Conservation (phyloP, 2,329 filamentous ascomycete genomes). For the Hypoxylon sp. region DNA sequence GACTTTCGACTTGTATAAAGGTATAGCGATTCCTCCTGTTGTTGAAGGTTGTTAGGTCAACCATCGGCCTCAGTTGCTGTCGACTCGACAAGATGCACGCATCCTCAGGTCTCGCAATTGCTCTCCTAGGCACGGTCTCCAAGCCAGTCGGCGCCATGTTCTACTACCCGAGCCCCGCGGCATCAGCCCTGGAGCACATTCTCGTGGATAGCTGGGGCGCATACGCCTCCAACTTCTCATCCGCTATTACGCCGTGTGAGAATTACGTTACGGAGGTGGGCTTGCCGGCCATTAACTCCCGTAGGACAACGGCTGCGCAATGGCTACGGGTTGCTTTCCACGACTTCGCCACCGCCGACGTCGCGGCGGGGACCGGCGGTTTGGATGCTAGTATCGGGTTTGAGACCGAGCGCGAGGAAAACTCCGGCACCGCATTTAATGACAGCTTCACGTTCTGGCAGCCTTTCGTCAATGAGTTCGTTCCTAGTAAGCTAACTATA, state of each 20-base stretch:
- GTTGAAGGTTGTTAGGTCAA: constrained; percentile 1
- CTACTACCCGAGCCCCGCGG: constrained; percentile 49
- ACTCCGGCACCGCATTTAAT: constrained; percentile 51
- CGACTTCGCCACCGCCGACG: constrained; percentile 51
- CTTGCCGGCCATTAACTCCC: constrained; percentile 44
- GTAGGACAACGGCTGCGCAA: constrained; percentile 49
- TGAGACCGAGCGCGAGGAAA: constrained; percentile 50
- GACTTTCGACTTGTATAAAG: not conserved
- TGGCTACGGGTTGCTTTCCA: constrained; percentile 53
- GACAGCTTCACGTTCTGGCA: constrained; percentile 51
- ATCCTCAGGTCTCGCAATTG: constrained; percentile 4
- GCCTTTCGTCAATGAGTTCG: constrained; percentile 52
- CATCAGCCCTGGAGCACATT: constrained; percentile 48
- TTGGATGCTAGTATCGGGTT: constrained; percentile 53
- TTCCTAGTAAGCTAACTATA: constrained; percentile 47
- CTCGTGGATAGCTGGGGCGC: constrained; percentile 50
- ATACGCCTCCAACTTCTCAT: constrained; percentile 50
- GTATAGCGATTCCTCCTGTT: not conserved
- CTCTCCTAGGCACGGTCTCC: constrained; percentile 18
- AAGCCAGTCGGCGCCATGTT: constrained; percentile 42
- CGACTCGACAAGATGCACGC: constrained; percentile 28
- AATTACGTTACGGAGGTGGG: constrained; percentile 50
- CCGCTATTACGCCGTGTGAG: constrained; percentile 51
- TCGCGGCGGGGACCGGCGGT: constrained; percentile 49
- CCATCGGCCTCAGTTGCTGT: not conserved